Percentiles rank a stretch among this genome's conserved stretches.
Conservation (phyloP, 2,329 filamentous ascomycete genomes). For the Stromatinia cepivora region DNA sequence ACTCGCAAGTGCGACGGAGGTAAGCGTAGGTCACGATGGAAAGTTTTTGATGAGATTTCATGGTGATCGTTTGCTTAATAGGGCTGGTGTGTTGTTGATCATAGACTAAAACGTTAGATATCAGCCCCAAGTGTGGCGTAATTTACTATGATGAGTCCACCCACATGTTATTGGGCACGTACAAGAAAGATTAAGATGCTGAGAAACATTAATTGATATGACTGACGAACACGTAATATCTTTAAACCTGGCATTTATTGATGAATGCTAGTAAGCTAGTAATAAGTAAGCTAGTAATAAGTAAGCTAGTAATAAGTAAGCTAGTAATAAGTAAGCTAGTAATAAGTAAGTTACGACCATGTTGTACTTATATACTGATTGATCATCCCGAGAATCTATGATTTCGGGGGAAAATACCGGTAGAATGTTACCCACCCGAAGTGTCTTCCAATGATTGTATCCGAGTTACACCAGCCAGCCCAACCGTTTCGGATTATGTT, state of each 20-base stretch:
- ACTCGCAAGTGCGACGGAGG: not conserved
- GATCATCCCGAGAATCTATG: not conserved
- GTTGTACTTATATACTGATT: too few species aligned
- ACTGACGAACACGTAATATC: not conserved
- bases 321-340: too few species aligned
- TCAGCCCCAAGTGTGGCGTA: conserved; percentile 18
- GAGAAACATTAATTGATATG: not conserved
- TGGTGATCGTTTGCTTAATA: conserved; percentile 15
- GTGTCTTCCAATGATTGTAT: conserved; percentile 3
- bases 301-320: too few species aligned
- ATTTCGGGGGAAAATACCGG: not conserved
- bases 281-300: too few species aligned
- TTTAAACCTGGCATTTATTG: not conserved
- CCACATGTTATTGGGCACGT: not conserved
- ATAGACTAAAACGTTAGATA: not conserved
- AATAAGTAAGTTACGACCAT: too few species aligned
- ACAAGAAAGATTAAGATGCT: not conserved
- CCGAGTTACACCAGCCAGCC: too few species aligned
- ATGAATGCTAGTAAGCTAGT: not conserved
- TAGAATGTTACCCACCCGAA: not conserved
- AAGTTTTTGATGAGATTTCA: not conserved
- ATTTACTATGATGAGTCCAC: not conserved
- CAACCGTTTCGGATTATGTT: not conserved
- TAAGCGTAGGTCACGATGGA: conserved; percentile 2
- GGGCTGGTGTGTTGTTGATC: conserved; percentile 9